Evolutionary conservation across 1,139 yeast genomes (phyloP).

Genomic region (Protomyces arabidopsidicola): DNA sequence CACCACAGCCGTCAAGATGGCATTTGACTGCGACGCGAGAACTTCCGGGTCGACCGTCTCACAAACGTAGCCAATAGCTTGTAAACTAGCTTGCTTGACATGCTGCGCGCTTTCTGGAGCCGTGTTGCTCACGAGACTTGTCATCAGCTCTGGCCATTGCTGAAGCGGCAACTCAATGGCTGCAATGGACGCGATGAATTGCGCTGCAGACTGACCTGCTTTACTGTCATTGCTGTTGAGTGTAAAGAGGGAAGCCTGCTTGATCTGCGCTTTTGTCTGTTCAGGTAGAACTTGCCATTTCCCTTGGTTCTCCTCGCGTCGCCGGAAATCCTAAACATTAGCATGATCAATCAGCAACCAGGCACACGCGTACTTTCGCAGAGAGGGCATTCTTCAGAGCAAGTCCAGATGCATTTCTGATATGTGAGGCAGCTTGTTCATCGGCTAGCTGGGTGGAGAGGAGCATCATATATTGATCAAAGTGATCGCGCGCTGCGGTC

Average conservation of each 20-base stretch:
- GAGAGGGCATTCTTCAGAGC: constrained; percentile 81
- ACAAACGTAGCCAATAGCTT: constrained; percentile 92
- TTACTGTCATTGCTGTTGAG: constrained; percentile 64
- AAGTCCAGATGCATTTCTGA: constrained; percentile 86
- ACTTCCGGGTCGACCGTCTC: constrained; percentile 86
- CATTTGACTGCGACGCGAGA: constrained; percentile 81
- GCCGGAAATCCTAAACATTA: constrained; percentile 12
- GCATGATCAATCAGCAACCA: constrained; percentile 34
- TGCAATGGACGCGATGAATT: constrained; percentile 92
- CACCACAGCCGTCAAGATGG: constrained; percentile 88
- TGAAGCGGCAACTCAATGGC: constrained; percentile 83
- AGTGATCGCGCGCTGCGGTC: constrained; percentile 69
- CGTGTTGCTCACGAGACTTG: constrained; percentile 78
- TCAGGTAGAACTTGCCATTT: constrained; percentile 60
- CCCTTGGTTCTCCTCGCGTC: constrained; percentile 33
- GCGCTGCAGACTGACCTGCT: constrained; percentile 87
- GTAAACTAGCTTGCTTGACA: constrained; percentile 78
- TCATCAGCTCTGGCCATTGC: constrained; percentile 85
- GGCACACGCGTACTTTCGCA: constrained; percentile 51
- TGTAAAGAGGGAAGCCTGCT: constrained; percentile 58
- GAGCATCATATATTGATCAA: constrained; percentile 58
- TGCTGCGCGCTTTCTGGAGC: constrained; percentile 51
- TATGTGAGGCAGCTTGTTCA: constrained; percentile 65
- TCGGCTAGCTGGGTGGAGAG: constrained; percentile 70
- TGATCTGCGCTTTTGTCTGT: constrained; percentile 58